A percentile compares a stretch with the other conserved stretches of the same genome.
These are phyloP conservation scores for Oemleria cerasiformis DNA, from an alignment of 306 rosid species.

Conservation along the genomic window DNA sequence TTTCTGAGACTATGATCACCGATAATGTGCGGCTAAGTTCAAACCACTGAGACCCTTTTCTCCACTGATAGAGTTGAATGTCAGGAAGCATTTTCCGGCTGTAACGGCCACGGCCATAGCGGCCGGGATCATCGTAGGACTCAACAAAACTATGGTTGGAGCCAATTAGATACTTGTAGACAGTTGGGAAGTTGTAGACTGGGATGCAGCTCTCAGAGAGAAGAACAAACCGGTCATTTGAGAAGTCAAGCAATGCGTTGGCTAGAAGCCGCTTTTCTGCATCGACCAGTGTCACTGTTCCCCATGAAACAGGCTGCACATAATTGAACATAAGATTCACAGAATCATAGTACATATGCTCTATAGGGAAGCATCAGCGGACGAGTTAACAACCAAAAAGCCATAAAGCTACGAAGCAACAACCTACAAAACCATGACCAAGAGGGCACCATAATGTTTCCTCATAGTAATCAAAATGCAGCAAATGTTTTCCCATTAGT, in stretches of 20 bases:
- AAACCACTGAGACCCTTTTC: slow-evolving; percentile 94
- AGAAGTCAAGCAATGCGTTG: slow-evolving; percentile 79
- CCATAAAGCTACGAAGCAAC: too few species aligned
- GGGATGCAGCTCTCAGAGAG: slow-evolving; percentile 98
- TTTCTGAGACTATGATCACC: slow-evolving; percentile 52
- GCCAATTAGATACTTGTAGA: slow-evolving; percentile 62
- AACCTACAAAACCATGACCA: too few species aligned
- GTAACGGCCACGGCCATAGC: slow-evolving; percentile 88
- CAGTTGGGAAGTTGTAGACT: slow-evolving; percentile 68
- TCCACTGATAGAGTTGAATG: slow-evolving; percentile 72
- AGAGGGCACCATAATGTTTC: too few species aligned
- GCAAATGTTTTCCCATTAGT: too few species aligned
- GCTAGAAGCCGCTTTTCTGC: slow-evolving; percentile 95
- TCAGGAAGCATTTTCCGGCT: slow-evolving; percentile 81
- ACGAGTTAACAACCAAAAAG: background rate
- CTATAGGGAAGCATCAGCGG: background rate
- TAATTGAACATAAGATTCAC: too few species aligned
- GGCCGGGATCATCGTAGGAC: slow-evolving; percentile 81
- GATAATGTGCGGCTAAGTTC: slow-evolving; percentile 64
- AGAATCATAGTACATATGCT: background rate
- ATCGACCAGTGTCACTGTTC: slow-evolving; percentile 64
- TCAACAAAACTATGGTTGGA: slow-evolving; percentile 72
- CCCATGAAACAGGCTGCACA: slow-evolving; percentile 81
- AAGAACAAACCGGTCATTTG: slow-evolving; percentile 86
- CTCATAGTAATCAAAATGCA: too few species aligned